These are phyloP conservation scores for Sordariomycetes sp. DNA, from an alignment of 2,329 filamentous ascomycete genomes.

Conservation along the genomic window DNA sequence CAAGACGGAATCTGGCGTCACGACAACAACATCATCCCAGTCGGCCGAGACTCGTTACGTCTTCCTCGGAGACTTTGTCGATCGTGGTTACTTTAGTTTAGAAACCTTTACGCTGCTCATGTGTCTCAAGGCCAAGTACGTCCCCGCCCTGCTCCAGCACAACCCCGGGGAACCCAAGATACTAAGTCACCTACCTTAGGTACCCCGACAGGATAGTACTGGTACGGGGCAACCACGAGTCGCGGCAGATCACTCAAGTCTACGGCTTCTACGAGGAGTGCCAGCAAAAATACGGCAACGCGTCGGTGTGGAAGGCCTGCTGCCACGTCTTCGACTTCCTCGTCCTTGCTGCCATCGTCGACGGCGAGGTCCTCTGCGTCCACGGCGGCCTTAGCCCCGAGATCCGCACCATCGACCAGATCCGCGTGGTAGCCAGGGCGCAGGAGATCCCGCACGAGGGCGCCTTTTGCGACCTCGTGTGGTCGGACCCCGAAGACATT, in stretches of 20 bases:
- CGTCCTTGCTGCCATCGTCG: slow-evolving; percentile 91
- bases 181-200: slow-evolving; percentile 35
- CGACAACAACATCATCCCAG: slow-evolving; percentile 24
- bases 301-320: slow-evolving; percentile 99
- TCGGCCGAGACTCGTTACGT: slow-evolving; percentile 43
- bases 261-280: slow-evolving; percentile 99
- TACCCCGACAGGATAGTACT: slow-evolving; percentile 93
- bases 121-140: slow-evolving; percentile 67
- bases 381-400: slow-evolving; percentile 82
- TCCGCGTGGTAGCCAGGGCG: slow-evolving; percentile 94
- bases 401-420: slow-evolving; percentile 97
- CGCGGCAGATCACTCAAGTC: slow-evolving; percentile 91
- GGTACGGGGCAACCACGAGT: slow-evolving; percentile 96
- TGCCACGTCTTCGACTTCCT: slow-evolving; percentile 99
- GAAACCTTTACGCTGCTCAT: slow-evolving; percentile 96
- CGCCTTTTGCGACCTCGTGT: slow-evolving; percentile 94
- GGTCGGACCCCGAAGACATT: slow-evolving; percentile 94
- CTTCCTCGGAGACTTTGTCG: slow-evolving; percentile 81
- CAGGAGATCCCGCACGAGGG: slow-evolving; percentile 97
- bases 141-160: no score
- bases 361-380: slow-evolving; percentile 96
- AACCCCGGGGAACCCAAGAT: neutral
- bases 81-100: slow-evolving; percentile 92
- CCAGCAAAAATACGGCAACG: slow-evolving; percentile 94
- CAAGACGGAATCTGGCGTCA: slow-evolving; percentile 18